phyloP scores from a whole-genome alignment of 1,139 yeast genomes.

The Pichia sp. region DNA sequence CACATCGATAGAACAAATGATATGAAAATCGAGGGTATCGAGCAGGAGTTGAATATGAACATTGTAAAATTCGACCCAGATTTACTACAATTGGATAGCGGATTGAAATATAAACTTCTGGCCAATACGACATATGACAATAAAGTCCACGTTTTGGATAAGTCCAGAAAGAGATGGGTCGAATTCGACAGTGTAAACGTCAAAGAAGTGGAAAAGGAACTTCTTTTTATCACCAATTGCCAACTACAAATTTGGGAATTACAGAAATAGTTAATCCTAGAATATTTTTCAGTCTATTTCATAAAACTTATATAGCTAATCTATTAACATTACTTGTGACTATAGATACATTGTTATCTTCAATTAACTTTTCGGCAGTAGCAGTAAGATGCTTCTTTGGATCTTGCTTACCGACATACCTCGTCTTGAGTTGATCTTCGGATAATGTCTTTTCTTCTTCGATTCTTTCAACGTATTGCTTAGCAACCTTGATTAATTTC shows the following conservation, averaged over 20 bases:
- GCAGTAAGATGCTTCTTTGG: slow-evolving; percentile 97
- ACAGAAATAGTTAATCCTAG: too few species aligned
- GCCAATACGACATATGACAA: slow-evolving; percentile 55
- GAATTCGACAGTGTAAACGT: slow-evolving; percentile 54
- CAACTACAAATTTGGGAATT: slow-evolving; percentile 69
- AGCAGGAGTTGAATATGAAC: slow-evolving; percentile 53
- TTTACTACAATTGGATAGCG: slow-evolving; percentile 31
- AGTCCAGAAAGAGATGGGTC: slow-evolving; percentile 49
- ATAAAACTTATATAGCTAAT: slow-evolving; percentile 56
- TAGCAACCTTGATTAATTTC: slow-evolving; percentile 86
- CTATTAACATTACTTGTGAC: slow-evolving; percentile 89
- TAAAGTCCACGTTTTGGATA: slow-evolving; percentile 51
- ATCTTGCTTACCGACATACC: slow-evolving; percentile 98
- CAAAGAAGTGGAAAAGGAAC: slow-evolving; percentile 49
- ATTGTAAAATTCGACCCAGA: slow-evolving; percentile 59
- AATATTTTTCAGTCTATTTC: not conserved
- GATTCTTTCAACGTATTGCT: slow-evolving; percentile 85
- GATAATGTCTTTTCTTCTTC: slow-evolving; percentile 88
- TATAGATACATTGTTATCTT: slow-evolving; percentile 84
- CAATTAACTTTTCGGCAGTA: slow-evolving; percentile 82
- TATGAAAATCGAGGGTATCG: slow-evolving; percentile 33
- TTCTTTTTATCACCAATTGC: slow-evolving; percentile 61
- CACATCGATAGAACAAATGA: slow-evolving; percentile 51
- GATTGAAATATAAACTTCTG: slow-evolving; percentile 42
- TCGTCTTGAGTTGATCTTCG: slow-evolving; percentile 87